Base-by-base conservation (phyloP, 1,284 basidiomycete genomes). In the Sanguinoderma infundibulare region DNA sequence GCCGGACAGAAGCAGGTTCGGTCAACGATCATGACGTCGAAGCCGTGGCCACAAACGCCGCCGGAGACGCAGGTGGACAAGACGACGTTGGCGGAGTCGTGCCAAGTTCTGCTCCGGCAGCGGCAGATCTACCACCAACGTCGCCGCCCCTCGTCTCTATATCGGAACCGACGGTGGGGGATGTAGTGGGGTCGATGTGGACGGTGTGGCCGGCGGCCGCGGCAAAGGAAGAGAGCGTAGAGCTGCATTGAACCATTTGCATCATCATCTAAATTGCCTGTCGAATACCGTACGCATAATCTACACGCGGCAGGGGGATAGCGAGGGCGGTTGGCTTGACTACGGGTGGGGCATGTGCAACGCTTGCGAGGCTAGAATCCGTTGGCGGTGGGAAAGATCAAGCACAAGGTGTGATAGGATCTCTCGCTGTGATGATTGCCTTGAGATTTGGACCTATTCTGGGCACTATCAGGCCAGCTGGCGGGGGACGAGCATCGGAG, bases 361-460 rank as follows among this genome's bases (percentile, higher is more conserved):
- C 26, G 12, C 22, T 46, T 24, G 51, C 20, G 30, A 44, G 57
- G 20, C 40, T 36, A 38, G 40, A 59, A 59, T 54, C n/a, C 35
- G 30, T 50, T 35, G 56, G 35, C 38, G 24, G 24, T 39, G 36
- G 47, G 47, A 40, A 30, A 28, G 35, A 57, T 57, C 55, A 57
- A 46, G 22, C 54, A 30, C 35, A 34, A 20, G 20, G 39, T 53
- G 57, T 59, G 56, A 58, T 58, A 38, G 12, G 49, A 58, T 52
- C 49, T 40, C 10, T 36, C 35, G 32, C 26, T 9, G 35, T 54
- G 36, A 54, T 47, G 32, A 24, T 22, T 32, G 28, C 36, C n/a
- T 28, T 26, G 24, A 10, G 35, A n/a, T n/a, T n/a, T n/a, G n/a
- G n/a, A n/a, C n/a, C n/a, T n/a, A n/a, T 44, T 44, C 17, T n/a